These are phyloP conservation scores for Hibiscus trionum DNA, from an alignment of 345 rosid genomes.

Conservation along the genomic window DNA sequence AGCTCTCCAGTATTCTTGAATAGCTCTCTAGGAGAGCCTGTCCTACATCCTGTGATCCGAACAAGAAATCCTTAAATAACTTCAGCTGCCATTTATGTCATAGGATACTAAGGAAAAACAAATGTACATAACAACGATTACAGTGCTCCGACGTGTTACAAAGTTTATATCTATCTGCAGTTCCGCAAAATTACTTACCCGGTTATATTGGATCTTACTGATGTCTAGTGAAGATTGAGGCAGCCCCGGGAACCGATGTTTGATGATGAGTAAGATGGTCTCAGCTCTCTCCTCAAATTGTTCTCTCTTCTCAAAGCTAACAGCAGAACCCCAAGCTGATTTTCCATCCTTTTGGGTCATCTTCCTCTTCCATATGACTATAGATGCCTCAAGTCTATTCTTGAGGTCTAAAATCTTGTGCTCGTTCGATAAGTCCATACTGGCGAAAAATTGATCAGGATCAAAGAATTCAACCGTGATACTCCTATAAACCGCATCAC, in stretches of 20 bases:
- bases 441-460: constrained; percentile 70
- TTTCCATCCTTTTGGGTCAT: constrained; percentile 79
- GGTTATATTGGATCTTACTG: constrained; percentile 74
- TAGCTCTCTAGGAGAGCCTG: constrained; percentile 91
- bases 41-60: constrained; percentile 59
- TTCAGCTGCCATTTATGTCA: neutral
- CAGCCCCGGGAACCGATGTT: constrained; percentile 74
- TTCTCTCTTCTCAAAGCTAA: constrained; percentile 90
- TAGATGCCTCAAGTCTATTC: constrained; percentile 90
- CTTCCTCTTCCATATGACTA: constrained; percentile 87
- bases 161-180: no score
- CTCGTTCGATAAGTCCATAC: constrained; percentile 82
- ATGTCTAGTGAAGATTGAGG: constrained; percentile 86
- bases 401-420: constrained; percentile 88
- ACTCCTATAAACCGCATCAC: constrained; percentile 63
- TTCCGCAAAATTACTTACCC: constrained; percentile 24
- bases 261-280: constrained; percentile 70
- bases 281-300: constrained; percentile 89
- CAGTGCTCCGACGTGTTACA: no score
- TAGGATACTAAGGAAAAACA: neutral
- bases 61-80: no score
- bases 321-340: constrained; percentile 73
- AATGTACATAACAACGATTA: neutral
- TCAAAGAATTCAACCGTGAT: constrained; percentile 82
- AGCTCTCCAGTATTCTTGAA: constrained; percentile 85